Evolutionary conservation across 1,284 basidiomycete species (phyloP), one percentile per base, ranked within the genome.

Genomic region (Paramarasmius palmivorus): DNA sequence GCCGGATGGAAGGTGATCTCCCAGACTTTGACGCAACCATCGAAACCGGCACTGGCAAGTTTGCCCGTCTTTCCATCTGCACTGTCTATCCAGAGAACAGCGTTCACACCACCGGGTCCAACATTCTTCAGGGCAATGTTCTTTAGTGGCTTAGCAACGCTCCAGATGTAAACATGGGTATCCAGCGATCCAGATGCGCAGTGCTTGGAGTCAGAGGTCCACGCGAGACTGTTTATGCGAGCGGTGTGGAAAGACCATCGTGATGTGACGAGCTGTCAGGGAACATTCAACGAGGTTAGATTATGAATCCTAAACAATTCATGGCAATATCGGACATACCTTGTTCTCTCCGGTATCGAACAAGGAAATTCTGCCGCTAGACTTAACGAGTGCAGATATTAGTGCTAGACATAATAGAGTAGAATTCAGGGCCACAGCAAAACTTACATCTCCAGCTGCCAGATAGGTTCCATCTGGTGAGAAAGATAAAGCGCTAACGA

Each of bases 91-190:
- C 95, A 98, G 38, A 85, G 75, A 14, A 95, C 93, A 20, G 81
- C 81, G 55, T 85, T 88, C 0, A 93, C 88, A 4, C 94, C 93
- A 19, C 92, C 90, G 2, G 90, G 84, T 39, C 84, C 86, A 1
- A 91, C 91, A 58, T 93, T 93, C 75, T 90, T 91, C 69, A 97
- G 86, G 12, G 87, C 81, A 39, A 95, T 84, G 61, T 91, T 92
- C 72, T 84, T 86, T 69, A 85, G 74, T 10, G 90, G 88, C 59
- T 88, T 88, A 54, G 79, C 78, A 36, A 93, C 84, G 61, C 87
- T 88, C 88, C 93, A 98, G 37, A 98, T 73, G 67, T 94, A 97
- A 7, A 97, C 84, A 63, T 93, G 85, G 25, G 95, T 96, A 68
- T 99, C 96, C 35, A 96, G 79, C 8, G 93, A 93, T 14, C 88